Evolutionary conservation across 768 basidiomycete species (phyloP).

Genomic region (Russula vinacea): DNA sequence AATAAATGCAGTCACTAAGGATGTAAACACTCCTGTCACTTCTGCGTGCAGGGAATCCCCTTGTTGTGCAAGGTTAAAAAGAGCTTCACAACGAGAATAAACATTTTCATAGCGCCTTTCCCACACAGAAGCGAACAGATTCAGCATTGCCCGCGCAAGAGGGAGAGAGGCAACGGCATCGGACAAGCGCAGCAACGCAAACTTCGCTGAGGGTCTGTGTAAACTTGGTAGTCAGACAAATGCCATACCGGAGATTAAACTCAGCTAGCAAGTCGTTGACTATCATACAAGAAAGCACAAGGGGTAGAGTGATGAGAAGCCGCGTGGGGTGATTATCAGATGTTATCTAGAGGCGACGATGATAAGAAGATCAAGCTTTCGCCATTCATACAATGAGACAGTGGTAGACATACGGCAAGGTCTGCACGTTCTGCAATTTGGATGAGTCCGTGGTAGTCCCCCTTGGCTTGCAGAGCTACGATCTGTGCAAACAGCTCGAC

Average conservation of each 20-base stretch:
- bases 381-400: slow-evolving; percentile 2
- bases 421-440: slow-evolving; percentile 51
- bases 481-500: slow-evolving; percentile 17
- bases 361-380: slow-evolving; percentile 2
- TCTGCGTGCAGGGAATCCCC: slow-evolving; percentile 47
- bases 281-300: slow-evolving; percentile 65
- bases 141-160: slow-evolving; percentile 46
- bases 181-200: slow-evolving; percentile 55
- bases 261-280: slow-evolving; percentile 56
- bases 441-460: slow-evolving; percentile 45
- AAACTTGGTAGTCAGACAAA: slow-evolving; percentile 7
- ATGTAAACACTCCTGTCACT: slow-evolving; percentile 45
- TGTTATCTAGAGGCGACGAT: slow-evolving; percentile 27
- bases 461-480: slow-evolving; percentile 43
- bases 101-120: slow-evolving; percentile 56
- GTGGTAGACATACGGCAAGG: slow-evolving; percentile 44
- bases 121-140: slow-evolving; percentile 49
- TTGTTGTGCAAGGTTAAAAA: slow-evolving; percentile 44
- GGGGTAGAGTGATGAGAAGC: slow-evolving; percentile 53
- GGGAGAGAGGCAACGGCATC: slow-evolving; percentile 44
- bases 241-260: background rate
- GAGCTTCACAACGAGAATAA: slow-evolving; percentile 46
- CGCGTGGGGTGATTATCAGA: slow-evolving; percentile 32
- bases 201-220: slow-evolving; percentile 56
- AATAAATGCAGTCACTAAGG: slow-evolving; percentile 49